Conservation (phyloP, 1,284 basidiomycete species). For the Trichosporon asahii region DNA sequence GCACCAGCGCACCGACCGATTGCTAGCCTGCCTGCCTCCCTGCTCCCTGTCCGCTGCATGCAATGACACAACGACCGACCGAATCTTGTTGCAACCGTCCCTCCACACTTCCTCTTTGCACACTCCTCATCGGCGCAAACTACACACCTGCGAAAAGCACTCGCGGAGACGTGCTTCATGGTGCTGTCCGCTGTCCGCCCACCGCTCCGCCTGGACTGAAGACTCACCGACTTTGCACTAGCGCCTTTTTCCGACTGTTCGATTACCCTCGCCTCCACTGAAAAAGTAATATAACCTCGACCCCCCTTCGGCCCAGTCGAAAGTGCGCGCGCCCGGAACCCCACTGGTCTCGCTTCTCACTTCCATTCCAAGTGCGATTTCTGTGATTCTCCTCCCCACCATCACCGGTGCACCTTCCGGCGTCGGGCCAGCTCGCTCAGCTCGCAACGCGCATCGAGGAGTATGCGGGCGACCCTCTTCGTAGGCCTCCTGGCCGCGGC, state of each 20-base stretch:
- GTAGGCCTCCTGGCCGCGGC: constrained; percentile 8
- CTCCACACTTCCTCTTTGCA: background rate
- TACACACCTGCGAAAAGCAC: background rate
- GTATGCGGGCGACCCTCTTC: constrained; percentile 11
- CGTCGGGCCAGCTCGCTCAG: background rate
- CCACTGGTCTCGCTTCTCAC: background rate
- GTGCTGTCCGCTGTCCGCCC: background rate
- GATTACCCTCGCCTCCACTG: background rate
- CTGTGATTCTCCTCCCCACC: background rate
- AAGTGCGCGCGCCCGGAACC: background rate
- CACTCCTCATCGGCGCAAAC: background rate
- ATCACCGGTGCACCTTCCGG: background rate
- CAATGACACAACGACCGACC: background rate
- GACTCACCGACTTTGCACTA: background rate
- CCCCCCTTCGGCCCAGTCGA: background rate
- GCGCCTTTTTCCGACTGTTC: background rate
- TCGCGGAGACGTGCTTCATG: background rate
- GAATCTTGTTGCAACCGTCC: background rate
- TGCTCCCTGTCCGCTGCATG: background rate
- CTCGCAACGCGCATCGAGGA: constrained; percentile 9
- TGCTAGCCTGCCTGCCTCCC: background rate
- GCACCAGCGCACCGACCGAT: background rate
- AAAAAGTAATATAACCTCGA: constrained; percentile 13
- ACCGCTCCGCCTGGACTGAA: background rate
- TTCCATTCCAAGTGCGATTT: background rate